These are phyloP conservation scores for cucumber (Cucumis sativus) DNA, from an alignment of 306 rosid species.

Conservation along the genomic window DNA sequence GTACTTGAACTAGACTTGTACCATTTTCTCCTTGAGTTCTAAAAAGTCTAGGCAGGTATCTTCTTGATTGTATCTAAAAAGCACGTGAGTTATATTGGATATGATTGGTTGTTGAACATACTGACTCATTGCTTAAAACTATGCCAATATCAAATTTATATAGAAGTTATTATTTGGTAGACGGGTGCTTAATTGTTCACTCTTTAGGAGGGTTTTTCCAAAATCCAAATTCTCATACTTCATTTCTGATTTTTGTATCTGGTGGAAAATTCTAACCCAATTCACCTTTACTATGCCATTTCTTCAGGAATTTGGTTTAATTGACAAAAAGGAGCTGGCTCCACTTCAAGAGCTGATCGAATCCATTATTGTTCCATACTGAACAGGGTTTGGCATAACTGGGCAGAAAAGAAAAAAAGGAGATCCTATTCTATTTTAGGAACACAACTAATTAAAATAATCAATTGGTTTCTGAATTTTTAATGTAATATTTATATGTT, in stretches of 20 bases:
- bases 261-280: not conserved
- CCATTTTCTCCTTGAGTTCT: no score
- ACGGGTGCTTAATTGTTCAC: not conserved
- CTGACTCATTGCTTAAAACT: not conserved
- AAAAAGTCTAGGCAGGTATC: no score
- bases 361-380: constrained; percentile 75
- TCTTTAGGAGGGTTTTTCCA: not conserved
- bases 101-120: not conserved
- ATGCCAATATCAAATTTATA: not conserved
- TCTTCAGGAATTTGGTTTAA: constrained; percentile 85
- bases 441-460: constrained; percentile 8
- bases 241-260: not conserved
- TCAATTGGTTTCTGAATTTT: not conserved
- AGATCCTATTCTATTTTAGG: not conserved
- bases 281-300: not conserved
- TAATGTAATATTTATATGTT: not conserved
- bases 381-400: constrained; percentile 12
- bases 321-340: constrained; percentile 97
- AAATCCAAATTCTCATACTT: not conserved
- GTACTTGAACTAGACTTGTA: no score
- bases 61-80: not conserved
- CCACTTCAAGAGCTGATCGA: constrained; percentile 99
- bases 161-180: not conserved
- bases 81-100: not conserved
- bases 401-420: not conserved